A percentile compares a stretch with the other conserved stretches of the same genome.
These are phyloP conservation scores for Chrysophaeum taylorii DNA, from an alignment of 352 stramenopile genomes.

Conservation along the genomic window DNA sequence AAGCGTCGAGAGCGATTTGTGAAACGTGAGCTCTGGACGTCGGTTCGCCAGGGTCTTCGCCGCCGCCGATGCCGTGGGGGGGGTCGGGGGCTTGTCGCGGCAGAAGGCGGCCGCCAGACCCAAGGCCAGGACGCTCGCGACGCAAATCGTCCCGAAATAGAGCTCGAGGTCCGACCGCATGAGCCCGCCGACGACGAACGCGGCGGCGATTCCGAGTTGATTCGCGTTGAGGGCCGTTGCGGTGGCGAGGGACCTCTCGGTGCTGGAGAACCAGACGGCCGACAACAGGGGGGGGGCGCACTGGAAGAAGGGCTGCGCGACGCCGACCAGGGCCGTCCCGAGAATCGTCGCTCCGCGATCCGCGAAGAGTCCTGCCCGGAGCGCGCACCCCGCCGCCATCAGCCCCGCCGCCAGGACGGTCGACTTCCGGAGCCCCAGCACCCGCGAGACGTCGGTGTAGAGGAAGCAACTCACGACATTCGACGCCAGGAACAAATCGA, in stretches of 20 bases:
- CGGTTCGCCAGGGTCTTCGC: slow-evolving; percentile 42
- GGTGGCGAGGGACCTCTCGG: background rate
- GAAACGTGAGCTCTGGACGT: slow-evolving; percentile 45
- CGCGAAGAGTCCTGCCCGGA: too few species aligned
- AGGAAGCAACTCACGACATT: slow-evolving; percentile 52
- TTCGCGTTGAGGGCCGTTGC: background rate
- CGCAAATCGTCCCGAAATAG: too few species aligned
- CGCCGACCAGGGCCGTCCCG: background rate
- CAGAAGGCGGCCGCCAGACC: background rate
- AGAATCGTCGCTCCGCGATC: too few species aligned
- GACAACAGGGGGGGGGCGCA: background rate
- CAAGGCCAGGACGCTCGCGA: too few species aligned
- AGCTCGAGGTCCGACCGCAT: too few species aligned
- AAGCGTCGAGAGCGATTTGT: slow-evolving; percentile 45
- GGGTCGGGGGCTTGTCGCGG: background rate
- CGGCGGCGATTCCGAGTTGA: background rate
- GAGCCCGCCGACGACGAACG: background rate
- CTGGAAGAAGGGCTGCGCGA: background rate
- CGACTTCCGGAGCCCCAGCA: slow-evolving; percentile 38
- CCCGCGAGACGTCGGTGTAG: slow-evolving; percentile 44
- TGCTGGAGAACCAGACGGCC: background rate
- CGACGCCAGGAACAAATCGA: slow-evolving; percentile 56
- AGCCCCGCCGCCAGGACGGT: slow-evolving; percentile 41
- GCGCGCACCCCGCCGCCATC: slow-evolving; percentile 47
- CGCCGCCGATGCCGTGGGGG: slow-evolving; percentile 31